Evolutionary conservation across 805 yeast species (phyloP).

Genomic region (Nadsonia fulvescens): DNA sequence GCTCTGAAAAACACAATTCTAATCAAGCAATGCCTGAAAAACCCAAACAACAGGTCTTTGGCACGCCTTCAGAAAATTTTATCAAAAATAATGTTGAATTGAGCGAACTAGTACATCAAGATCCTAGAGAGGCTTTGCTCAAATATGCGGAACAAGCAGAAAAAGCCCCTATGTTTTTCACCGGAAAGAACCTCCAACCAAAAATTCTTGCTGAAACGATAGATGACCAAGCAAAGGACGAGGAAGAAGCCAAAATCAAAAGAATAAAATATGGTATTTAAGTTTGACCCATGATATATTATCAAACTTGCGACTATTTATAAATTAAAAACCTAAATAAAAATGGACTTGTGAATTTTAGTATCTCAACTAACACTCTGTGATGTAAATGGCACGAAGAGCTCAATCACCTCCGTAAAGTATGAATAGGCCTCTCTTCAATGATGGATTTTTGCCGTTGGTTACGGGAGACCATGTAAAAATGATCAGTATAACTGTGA

Average conservation of each 20-base stretch:
- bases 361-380: not conserved
- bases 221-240: too few relatives aligned
- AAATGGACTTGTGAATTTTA: not conserved
- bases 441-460: constrained; percentile 69
- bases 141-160: constrained; percentile 15
- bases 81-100: constrained; percentile 8
- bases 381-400: too few relatives aligned
- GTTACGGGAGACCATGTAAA: constrained; percentile 65
- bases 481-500: constrained; percentile 67
- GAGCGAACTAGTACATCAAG: constrained; percentile 11
- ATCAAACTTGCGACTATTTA: too few relatives aligned
- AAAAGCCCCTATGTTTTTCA: too few relatives aligned
- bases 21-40: constrained; percentile 9
- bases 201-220: too few relatives aligned
- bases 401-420: too few relatives aligned
- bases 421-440: constrained; percentile 26
- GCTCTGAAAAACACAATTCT: too few relatives aligned
- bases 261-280: too few relatives aligned
- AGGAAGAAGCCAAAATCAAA: too few relatives aligned
- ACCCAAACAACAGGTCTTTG: constrained; percentile 11
- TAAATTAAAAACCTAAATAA: not conserved
- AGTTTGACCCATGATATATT: too few relatives aligned
- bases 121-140: constrained; percentile 18
- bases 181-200: too few relatives aligned
- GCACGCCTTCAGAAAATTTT: constrained; percentile 10